Evolutionary conservation across 352 stramenopile genomes (phyloP), one percentile per base, ranked within the genome.

Genomic region (Plasmopara halstedii): DNA sequence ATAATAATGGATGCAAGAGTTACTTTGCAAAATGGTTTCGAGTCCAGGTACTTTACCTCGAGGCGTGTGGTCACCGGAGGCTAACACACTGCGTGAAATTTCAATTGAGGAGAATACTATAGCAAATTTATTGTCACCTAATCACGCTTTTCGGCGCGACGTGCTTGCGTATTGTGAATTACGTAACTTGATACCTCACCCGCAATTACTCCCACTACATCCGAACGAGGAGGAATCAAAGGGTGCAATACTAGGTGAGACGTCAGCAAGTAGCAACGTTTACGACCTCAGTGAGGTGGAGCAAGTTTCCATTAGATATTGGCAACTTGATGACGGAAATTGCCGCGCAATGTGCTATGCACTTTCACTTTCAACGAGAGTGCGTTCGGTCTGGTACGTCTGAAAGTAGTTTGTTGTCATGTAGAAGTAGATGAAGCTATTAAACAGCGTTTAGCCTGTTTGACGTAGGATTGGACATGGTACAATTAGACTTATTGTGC

Each of bases 261-360:
- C 58, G 2, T 47, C 56, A 4, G 31, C 26, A 54, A 29, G 25
- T 29, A 29, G 25, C 25, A 29, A 29, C 11, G 25, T 73, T 10
- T 86, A 83, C 36, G 73, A 90, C 23, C 44, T 86, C 29, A 70
- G 59, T 23, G 78, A 90, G 25, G 56, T 79, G 9, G 76, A 87
- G 35, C 56, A 62, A 4, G 42, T 88, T 7, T 56, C 26, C 2
- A 38, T 90, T 25, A 77, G 75, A 40, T 71, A 88, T 51, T 87
- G 79, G 79, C 62, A 68, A 37, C 49, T 90, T 0, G 79, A 90
- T 46, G 57, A 64, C n/a, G 69, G 59, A 5, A 84, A 73, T 33
- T 73, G 68, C 38, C 47, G 45, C 0, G 69, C 57, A 8, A 50
- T 90, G 25, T 81, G 70, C 47, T 84, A 82, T 31, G 72, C 69